Evolutionary conservation across 2,329 filamentous ascomycete species (phyloP), one percentile per base, ranked within the genome.

Genomic region (Aspergillus hortae): DNA sequence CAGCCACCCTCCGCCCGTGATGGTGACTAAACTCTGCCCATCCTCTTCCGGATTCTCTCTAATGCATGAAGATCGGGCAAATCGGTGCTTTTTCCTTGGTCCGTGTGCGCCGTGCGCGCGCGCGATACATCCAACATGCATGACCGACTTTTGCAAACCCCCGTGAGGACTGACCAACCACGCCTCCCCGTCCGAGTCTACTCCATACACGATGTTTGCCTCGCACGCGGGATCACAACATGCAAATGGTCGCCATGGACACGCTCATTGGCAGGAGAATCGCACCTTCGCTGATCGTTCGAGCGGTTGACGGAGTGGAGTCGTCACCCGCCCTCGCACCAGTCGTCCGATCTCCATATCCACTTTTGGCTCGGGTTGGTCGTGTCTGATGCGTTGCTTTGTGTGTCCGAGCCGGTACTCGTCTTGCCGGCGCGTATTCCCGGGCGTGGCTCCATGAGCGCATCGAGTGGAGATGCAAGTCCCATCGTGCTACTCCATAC

Each of bases 271-370:
- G 55, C 42, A 51, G 30, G 45, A 49, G 38, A 49, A 32, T 56
- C 45, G 42, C 49, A 49, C 23, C 23, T 48, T 27, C 46, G 55
- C 51, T 56, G 55, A 57, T 56, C 55, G 52, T 57, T 57, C 27
- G 49, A 50, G 52, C 52, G 46, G 52, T 56, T 52, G 49, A 55
- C 50, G 33, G 36, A 52, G 56, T 52, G 56, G 56, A 55, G 53
- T 53, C 23, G 41, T 23, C 38, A 41, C 50, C 45, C 49, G 27
- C 44, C 32, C 15, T 38, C 15, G 35, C 10, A 30, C 43, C 45
- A 47, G 49, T 56, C 53, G 49, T 53, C 51, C 52, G 51, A 57
- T 55, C 44, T n/a, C 41, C 46, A 42, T 46, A 47, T 53, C 53
- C 53, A 46, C 55, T 33, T 44, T 48, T 52, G 38, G 45, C 27